A percentile compares a stretch with the other conserved stretches of the same genome.
Evolutionary conservation across 805 yeast genomes (phyloP).

Genomic region (Yarrowia yakushimensis): DNA sequence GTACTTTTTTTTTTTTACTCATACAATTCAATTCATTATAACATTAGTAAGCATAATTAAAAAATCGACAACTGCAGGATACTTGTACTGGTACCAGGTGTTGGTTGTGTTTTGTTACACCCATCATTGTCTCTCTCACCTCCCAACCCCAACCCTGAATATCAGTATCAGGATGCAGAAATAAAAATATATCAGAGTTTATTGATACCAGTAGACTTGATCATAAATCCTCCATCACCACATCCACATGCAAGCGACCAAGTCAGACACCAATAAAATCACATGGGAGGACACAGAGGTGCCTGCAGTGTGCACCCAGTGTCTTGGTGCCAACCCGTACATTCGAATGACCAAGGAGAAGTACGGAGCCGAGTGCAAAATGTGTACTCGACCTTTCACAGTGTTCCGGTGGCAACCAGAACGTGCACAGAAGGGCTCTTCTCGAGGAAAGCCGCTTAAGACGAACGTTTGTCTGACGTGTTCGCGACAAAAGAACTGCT

Average conservation of each 20-base stretch:
- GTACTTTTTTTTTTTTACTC: too few species aligned
- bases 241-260: slow-evolving; percentile 28
- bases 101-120: neutral
- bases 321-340: slow-evolving; percentile 66
- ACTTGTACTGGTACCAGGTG: too few species aligned
- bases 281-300: slow-evolving; percentile 41
- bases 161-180: neutral
- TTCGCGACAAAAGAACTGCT: slow-evolving; percentile 72
- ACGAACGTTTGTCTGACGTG: slow-evolving; percentile 79
- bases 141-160: neutral
- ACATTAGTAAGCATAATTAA: too few species aligned
- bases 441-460: slow-evolving; percentile 16
- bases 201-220: neutral
- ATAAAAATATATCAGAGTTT: neutral
- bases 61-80: too few species aligned
- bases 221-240: neutral
- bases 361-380: slow-evolving; percentile 75
- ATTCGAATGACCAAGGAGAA: slow-evolving; percentile 67
- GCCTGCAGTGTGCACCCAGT: slow-evolving; percentile 69
- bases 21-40: too few species aligned
- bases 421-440: slow-evolving; percentile 41
- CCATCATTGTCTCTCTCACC: neutral
- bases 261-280: slow-evolving; percentile 38
- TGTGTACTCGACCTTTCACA: slow-evolving; percentile 82
- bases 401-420: slow-evolving; percentile 69